phyloP scores from a whole-genome alignment of 192 early-diverging fungal genomes.

The Linnemannia hyalina region DNA sequence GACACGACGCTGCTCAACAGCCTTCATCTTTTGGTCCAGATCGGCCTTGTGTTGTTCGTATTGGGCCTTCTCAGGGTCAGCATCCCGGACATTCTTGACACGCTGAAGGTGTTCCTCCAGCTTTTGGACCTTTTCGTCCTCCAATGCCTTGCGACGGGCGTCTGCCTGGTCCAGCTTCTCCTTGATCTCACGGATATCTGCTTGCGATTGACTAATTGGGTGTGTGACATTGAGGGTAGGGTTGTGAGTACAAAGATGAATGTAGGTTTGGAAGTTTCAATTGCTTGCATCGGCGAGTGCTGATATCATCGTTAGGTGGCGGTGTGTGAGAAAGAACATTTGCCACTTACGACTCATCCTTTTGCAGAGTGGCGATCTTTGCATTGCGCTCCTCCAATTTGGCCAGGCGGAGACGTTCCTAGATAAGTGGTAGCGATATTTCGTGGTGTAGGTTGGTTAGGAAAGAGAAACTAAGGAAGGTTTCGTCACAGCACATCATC shows the following conservation, averaged over 20 bases:
- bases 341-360: conserved; percentile 35
- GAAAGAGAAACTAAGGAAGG: background rate
- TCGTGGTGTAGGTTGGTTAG: background rate
- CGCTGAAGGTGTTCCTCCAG: conserved; percentile 42
- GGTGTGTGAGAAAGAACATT: background rate
- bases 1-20: conserved; percentile 37
- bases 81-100: conserved; percentile 33
- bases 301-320: background rate
- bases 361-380: conserved; percentile 49
- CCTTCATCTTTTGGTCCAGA: conserved; percentile 54
- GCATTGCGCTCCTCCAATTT: conserved; percentile 48
- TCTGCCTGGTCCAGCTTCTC: conserved; percentile 51
- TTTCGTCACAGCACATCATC: background rate
- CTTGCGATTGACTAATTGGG: conserved; percentile 18
- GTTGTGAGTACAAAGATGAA: too few relatives aligned
- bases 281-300: background rate
- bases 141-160: conserved; percentile 43
- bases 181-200: conserved; percentile 47
- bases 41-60: conserved; percentile 48
- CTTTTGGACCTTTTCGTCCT: conserved; percentile 45
- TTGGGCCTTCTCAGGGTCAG: conserved; percentile 35
- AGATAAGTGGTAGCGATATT: background rate
- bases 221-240: background rate
- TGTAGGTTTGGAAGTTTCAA: background rate
- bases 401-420: conserved; percentile 45